These are phyloP conservation scores for Avena eriantha DNA, from an alignment of 176 grass and related monocot genomes.

Conservation along the genomic window DNA sequence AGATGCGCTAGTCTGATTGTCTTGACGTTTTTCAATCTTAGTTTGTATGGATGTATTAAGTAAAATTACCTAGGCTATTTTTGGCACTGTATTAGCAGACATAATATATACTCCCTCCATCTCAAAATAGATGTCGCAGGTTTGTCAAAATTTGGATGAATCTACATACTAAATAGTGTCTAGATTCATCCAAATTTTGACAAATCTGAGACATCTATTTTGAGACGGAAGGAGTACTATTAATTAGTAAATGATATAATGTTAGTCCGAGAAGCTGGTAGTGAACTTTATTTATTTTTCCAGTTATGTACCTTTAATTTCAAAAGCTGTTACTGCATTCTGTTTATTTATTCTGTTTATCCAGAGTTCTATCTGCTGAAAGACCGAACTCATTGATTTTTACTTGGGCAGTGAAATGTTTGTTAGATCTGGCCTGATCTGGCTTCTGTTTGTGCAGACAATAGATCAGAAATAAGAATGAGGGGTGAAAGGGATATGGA, in stretches of 20 bases:
- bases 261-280: background rate
- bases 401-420: background rate
- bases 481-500: slow-evolving; percentile 83
- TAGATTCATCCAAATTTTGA: no score
- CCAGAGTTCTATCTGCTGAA: background rate
- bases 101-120: background rate
- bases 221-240: background rate
- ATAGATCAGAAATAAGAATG: slow-evolving; percentile 68
- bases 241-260: slow-evolving; percentile 11
- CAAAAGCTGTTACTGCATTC: background rate
- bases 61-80: background rate
- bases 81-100: slow-evolving; percentile 19
- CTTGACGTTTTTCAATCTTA: background rate
- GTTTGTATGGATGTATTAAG: background rate
- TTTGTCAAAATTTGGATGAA: no score
- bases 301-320: slow-evolving; percentile 20
- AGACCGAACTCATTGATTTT: background rate
- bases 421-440: slow-evolving; percentile 13
- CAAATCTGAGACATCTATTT: no score
- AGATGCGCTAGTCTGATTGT: background rate
- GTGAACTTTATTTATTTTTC: background rate
- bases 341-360: slow-evolving; percentile 4
- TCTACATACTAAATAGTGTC: no score
- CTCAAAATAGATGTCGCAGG: no score
- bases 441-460: slow-evolving; percentile 51